Evolutionary conservation across 805 yeast genomes (phyloP).

Genomic region (Ogataea pini): DNA sequence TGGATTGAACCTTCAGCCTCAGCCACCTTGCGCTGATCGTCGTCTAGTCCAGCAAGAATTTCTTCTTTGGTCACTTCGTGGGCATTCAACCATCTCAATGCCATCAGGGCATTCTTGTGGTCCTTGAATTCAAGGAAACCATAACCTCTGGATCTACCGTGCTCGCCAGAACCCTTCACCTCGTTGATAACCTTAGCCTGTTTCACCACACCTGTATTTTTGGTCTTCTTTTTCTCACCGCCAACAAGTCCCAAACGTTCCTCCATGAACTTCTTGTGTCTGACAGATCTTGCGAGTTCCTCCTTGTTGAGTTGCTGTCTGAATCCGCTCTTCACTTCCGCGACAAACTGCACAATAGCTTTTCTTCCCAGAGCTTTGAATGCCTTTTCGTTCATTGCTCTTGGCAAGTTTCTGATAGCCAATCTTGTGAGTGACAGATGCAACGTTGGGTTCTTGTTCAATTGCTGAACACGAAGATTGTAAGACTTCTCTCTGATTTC

Average conservation of each 20-base stretch:
- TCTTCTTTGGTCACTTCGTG: constrained; percentile 78
- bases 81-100: constrained; percentile 94
- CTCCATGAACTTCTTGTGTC: constrained; percentile 48
- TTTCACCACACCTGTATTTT: constrained; percentile 85
- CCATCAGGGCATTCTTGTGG: constrained; percentile 92
- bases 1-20: constrained; percentile 50
- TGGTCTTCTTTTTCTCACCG: constrained; percentile 55
- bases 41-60: constrained; percentile 66
- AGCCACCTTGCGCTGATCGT: constrained; percentile 62
- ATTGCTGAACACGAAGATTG: constrained; percentile 82
- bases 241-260: constrained; percentile 39
- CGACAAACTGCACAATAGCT: constrained; percentile 93
- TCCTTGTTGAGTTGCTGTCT: constrained; percentile 90
- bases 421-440: constrained; percentile 93
- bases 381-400: constrained; percentile 86
- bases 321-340: constrained; percentile 69
- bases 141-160: constrained; percentile 94
- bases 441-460: constrained; percentile 85
- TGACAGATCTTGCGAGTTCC: constrained; percentile 78
- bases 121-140: constrained; percentile 94
- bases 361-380: constrained; percentile 90
- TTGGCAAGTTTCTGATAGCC: constrained; percentile 91
- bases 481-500: constrained; percentile 88
- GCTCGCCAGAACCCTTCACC: constrained; percentile 81
- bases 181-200: constrained; percentile 94